Percentiles rank a stretch among this genome's conserved stretches.
phyloP scores from a whole-genome alignment of 2,329 filamentous ascomycete genomes.

The Penicillium thymicola region DNA sequence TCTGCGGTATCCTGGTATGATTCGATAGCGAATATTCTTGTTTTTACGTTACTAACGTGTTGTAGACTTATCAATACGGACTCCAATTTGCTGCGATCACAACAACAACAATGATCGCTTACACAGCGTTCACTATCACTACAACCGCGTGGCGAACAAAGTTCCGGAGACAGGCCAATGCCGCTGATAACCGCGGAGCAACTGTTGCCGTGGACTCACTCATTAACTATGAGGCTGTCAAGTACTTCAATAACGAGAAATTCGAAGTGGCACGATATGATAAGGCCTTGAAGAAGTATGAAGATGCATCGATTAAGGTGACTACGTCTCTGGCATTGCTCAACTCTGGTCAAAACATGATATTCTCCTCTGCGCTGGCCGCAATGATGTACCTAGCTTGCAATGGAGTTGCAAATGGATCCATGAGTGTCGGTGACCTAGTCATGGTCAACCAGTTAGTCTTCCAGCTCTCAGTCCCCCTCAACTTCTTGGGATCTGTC shows the following conservation, averaged over 20 bases:
- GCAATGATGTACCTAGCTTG: conserved; percentile 98
- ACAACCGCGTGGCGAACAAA: conserved; percentile 97
- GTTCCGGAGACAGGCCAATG: conserved; percentile 91
- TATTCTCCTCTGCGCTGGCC: conserved; percentile 90
- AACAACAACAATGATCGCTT: conserved; percentile 82
- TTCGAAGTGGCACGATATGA: conserved; percentile 92
- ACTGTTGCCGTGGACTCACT: conserved; percentile 94
- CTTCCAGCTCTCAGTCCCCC: conserved; percentile 92
- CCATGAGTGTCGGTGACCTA: conserved; percentile 86
- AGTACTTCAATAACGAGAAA: conserved; percentile 99
- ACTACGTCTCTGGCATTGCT: conserved; percentile 89
- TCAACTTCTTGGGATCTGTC: conserved; percentile 97
- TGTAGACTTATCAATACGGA: conserved; percentile 85
- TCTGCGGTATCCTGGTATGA: conserved; percentile 79
- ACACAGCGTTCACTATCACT: conserved; percentile 93
- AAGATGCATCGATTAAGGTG: conserved; percentile 94
- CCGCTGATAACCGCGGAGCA: conserved; percentile 90
- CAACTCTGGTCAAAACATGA: conserved; percentile 94
- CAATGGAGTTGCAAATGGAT: conserved; percentile 77
- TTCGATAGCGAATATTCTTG: not conserved
- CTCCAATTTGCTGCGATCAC: conserved; percentile 89
- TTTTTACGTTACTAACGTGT: conserved; percentile 11
- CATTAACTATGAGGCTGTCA: conserved; percentile 98
- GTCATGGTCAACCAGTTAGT: conserved; percentile 99
- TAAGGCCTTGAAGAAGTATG: conserved; percentile 77